Conservation (phyloP, 2,329 filamentous ascomycete genomes). For the Aspergillus sp. region DNA sequence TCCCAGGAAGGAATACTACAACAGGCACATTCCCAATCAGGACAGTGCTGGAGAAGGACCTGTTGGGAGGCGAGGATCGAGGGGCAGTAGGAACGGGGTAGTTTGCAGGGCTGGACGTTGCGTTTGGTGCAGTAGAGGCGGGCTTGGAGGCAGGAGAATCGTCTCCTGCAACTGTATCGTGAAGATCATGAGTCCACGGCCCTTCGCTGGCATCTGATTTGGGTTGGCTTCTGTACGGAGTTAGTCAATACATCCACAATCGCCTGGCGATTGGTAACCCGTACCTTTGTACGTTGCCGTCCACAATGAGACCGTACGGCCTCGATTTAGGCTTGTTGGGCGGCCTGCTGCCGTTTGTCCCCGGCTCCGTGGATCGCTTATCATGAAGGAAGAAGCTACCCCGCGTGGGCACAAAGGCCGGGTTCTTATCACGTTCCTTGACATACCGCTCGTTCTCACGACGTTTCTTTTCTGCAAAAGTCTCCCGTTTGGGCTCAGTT, state of each 20-base stretch:
- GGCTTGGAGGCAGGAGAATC: conserved; percentile 28
- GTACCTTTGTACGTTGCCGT: conserved; percentile 41
- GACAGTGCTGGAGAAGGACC: conserved; percentile 74
- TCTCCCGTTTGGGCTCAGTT: conserved; percentile 43
- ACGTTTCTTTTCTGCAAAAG: conserved; percentile 62
- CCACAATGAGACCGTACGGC: conserved; percentile 45
- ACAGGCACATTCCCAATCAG: conserved; percentile 79
- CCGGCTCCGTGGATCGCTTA: conserved; percentile 70
- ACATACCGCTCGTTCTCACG: conserved; percentile 88
- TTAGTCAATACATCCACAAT: conserved; percentile 15
- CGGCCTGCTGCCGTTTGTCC: conserved; percentile 69
- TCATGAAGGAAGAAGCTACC: conserved; percentile 98
- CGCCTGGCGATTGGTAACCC: neutral
- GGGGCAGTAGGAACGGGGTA: conserved; percentile 37
- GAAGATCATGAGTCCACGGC: conserved; percentile 91
- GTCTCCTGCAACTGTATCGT: conserved; percentile 55
- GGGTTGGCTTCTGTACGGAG: conserved; percentile 31
- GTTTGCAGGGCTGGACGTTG: conserved; percentile 26
- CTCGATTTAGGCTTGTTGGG: conserved; percentile 47
- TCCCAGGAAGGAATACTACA: conserved; percentile 69
- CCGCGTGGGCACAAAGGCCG: conserved; percentile 86
- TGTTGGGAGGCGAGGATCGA: conserved; percentile 61
- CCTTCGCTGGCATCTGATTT: conserved; percentile 55
- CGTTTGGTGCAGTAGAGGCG: conserved; percentile 13
- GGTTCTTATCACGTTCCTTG: conserved; percentile 79